A percentile compares a stretch with the other conserved stretches of the same genome.
Conservation (phyloP, 1,284 basidiomycete species). For the Cutaneotrichosporon mucoides region DNA sequence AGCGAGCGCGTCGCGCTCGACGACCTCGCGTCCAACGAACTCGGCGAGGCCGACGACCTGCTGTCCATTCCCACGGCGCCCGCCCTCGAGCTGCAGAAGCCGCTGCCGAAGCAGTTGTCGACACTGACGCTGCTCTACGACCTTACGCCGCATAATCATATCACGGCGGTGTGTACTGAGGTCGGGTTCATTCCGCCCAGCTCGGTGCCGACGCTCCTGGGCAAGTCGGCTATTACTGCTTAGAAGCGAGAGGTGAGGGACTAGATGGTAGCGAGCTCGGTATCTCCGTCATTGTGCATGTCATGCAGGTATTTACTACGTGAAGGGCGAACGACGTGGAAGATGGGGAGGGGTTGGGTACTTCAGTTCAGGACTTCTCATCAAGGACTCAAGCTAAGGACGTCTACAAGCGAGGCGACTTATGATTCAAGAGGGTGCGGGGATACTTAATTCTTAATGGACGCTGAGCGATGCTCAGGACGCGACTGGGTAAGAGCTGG, state of each 20-base stretch:
- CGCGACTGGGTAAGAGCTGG: too few relatives aligned
- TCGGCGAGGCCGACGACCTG: slow-evolving; percentile 57
- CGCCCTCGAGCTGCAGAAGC: slow-evolving; percentile 13
- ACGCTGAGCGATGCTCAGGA: too few relatives aligned
- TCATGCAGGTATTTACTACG: neutral
- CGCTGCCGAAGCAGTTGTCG: slow-evolving; percentile 52
- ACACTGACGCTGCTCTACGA: slow-evolving; percentile 84
- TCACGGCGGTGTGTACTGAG: slow-evolving; percentile 95
- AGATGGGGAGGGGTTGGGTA: neutral
- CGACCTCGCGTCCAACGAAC: slow-evolving; percentile 92
- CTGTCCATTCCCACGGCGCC: slow-evolving; percentile 24
- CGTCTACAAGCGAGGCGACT: too few relatives aligned
- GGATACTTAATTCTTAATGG: too few relatives aligned
- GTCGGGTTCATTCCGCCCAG: slow-evolving; percentile 77
- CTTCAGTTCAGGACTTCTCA: too few relatives aligned
- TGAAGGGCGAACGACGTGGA: neutral
- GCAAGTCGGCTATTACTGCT: slow-evolving; percentile 22
- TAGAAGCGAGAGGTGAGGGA: neutral
- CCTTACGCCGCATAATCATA: slow-evolving; percentile 78
- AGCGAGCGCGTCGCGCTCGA: slow-evolving; percentile 90
- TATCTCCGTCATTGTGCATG: neutral
- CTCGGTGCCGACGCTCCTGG: slow-evolving; percentile 51
- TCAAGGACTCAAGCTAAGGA: too few relatives aligned
- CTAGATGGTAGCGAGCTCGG: too few relatives aligned
- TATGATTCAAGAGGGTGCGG: too few relatives aligned